Conservation (phyloP, 768 basidiomycete genomes). For the Kwoniella shandongensis region DNA sequence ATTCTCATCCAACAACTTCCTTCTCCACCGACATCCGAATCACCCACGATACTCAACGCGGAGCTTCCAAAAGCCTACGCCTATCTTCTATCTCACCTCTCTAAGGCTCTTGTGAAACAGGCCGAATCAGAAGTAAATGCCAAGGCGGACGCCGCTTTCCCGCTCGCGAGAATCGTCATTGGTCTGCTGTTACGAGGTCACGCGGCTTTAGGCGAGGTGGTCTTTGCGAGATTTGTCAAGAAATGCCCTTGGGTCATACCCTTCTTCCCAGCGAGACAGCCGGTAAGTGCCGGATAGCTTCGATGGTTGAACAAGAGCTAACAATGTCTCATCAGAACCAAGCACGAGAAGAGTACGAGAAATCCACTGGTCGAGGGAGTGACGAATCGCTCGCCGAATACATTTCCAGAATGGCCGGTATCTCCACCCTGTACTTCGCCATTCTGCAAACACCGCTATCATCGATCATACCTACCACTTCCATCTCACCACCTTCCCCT, state of each 20-base stretch:
- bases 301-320: background rate
- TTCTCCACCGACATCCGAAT: conserved; percentile 17
- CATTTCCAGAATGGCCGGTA: conserved; percentile 67
- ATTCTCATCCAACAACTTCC: conserved; percentile 47
- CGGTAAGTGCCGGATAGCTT: conserved; percentile 52
- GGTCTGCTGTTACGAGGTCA: conserved; percentile 63
- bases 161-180: conserved; percentile 74
- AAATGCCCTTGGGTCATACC: conserved; percentile 87
- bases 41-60: conserved; percentile 30
- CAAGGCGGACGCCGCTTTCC: conserved; percentile 77
- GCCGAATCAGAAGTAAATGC: conserved; percentile 92
- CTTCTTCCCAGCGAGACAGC: conserved; percentile 60
- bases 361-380: conserved; percentile 50
- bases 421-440: conserved; percentile 83
- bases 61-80: conserved; percentile 59
- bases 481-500: conserved; percentile 30
- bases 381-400: conserved; percentile 67
- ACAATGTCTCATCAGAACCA: conserved; percentile 43
- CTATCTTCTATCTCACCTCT: conserved; percentile 79
- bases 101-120: conserved; percentile 84
- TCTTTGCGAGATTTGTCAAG: conserved; percentile 83
- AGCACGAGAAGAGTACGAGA: conserved; percentile 54
- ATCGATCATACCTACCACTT: conserved; percentile 27
- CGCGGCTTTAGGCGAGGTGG: conserved; percentile 66
- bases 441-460: conserved; percentile 58